Base-by-base conservation (phyloP, 2,329 filamentous ascomycete species). In the Sarocladiaceae sp. region DNA sequence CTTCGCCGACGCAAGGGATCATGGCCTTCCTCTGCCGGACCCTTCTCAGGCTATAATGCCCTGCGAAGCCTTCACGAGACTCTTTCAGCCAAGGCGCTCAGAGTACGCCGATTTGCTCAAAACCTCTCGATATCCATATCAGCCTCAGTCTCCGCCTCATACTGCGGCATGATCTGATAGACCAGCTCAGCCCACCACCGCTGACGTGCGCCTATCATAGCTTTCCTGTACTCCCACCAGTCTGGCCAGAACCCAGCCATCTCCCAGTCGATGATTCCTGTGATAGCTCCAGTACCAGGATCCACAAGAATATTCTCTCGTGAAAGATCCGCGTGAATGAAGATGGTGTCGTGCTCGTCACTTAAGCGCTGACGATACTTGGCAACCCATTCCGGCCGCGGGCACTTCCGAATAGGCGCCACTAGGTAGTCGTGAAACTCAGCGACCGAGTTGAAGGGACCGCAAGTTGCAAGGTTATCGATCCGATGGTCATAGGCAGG, bases 301-400 rank as follows among this genome's bases (percentile, higher is more conserved):
- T 45, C 43, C 6, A 45, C 33, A 33, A 45, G 43, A 6, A 45
- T 45, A 16, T 45, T 45, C 32, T 45, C 43, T 27, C 43, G 31
- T 3, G 43, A 45, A 2, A 45, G 23, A 21, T 45, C 43, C 11
- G 43, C 43, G 18, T 45, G 43, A 26, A 26, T 15, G 33, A 45
- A 45, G 7, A 29, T 29, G 26, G 26, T 29, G 7, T 29, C 26
- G 13, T 29, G 7, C 7, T 29, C 26, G 26, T 29, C 26, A 29
- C 26, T 29, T 13, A 29, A 13, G 7, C 26, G 26, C 13, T 29
- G 26, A 13, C 26, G 13, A 29, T 29, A 29, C 26, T 29, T 29
- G 26, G 26, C 26, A 7, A 7, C 26, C 26, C 26, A 29, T 13
- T 29, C 26, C 13, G 26, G 26, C 13, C 26, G 26, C 26, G 26